Evolutionary conservation across 1,139 yeast species (phyloP).

Genomic region (Wickerhamomyces sp.): DNA sequence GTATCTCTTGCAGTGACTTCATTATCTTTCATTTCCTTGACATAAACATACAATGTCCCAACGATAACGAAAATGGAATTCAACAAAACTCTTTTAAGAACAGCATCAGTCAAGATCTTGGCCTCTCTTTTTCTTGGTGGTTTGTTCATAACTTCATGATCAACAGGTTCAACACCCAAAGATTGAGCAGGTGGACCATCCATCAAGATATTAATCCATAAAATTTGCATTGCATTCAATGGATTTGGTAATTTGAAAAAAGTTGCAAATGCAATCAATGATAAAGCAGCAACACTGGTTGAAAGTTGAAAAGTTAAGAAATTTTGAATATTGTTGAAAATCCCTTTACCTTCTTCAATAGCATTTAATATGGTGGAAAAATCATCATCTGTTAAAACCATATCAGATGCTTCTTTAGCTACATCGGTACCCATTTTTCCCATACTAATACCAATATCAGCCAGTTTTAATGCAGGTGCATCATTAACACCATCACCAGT

Average conservation of each 20-base stretch:
- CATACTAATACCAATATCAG: constrained; percentile 97
- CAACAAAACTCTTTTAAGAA: constrained; percentile 68
- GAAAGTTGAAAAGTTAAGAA: constrained; percentile 92
- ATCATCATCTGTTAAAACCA: constrained; percentile 95
- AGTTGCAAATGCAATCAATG: constrained; percentile 83
- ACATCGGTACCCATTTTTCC: constrained; percentile 97
- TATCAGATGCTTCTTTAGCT: constrained; percentile 97
- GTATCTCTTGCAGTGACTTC: constrained; percentile 89
- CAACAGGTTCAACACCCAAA: constrained; percentile 95
- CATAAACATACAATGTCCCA: constrained; percentile 83
- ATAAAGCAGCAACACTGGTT: constrained; percentile 90
- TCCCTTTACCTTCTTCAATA: constrained; percentile 95
- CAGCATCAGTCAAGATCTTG: constrained; percentile 64
- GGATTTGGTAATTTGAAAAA: constrained; percentile 88
- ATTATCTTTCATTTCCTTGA: constrained; percentile 76
- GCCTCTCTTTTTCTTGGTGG: constrained; percentile 90
- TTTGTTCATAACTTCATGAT: constrained; percentile 86
- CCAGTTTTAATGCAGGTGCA: constrained; percentile 96
- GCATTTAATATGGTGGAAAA: constrained; percentile 89
- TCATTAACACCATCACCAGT: constrained; percentile 99
- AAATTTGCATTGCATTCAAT: constrained; percentile 96
- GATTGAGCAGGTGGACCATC: constrained; percentile 99
- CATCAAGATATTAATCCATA: constrained; percentile 97
- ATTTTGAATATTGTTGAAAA: constrained; percentile 89
- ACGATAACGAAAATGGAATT: constrained; percentile 67